Evolutionary conservation across 2,329 filamentous ascomycete genomes (phyloP), one percentile per base, ranked within the genome.

Genomic region (Blastomyces emzantsi): DNA sequence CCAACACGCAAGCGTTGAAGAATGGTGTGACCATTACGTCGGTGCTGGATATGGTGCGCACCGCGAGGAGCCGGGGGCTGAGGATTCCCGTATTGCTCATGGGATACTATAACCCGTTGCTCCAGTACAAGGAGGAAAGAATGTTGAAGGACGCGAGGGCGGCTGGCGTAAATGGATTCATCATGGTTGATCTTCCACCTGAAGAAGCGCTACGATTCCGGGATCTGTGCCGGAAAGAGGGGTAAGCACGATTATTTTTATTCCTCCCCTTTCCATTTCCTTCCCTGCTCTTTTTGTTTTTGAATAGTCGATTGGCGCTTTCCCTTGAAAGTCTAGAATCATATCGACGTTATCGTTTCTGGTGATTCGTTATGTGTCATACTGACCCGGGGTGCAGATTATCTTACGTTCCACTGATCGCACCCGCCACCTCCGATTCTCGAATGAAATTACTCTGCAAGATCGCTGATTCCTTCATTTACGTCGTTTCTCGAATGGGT

Each of bases 381-480:
- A 39, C 49, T 41, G 28, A 60, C 47, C 25, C 25, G 47, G 7
- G 54, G 62, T 13, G 22, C 68, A 89, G 88, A 33, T 85, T 99
- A 43, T 97, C 92, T 6, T 99, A 97, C 74, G 90, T 99, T 17
- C 94, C 94, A n/a, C 82, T 99, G 62, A 97, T 99, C 70, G 93
- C 94, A 0, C 94, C 94, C 7, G 87, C 92, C 13, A 97, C 94
- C 1, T 96, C 92, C 7, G 92, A 97, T 70, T 83, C 86, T 68
- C 90, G 94, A 72, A 96, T 99, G 92, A 93, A 90, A 79, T 84
- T 97, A 51, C 87, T 99, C 15, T 99, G 94, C 84, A 87, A 90
- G 75, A 93, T 99, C 67, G 94, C 94, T 73, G 93, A 97, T 78
- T 97, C 92, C 3, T 99, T 97, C 81, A 96, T 99, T 78, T 99